Percentiles rank a stretch among this genome's conserved stretches.
These are phyloP conservation scores for Excoecaria cochinchinensis DNA, from an alignment of 345 rosid genomes.

Conservation along the genomic window DNA sequence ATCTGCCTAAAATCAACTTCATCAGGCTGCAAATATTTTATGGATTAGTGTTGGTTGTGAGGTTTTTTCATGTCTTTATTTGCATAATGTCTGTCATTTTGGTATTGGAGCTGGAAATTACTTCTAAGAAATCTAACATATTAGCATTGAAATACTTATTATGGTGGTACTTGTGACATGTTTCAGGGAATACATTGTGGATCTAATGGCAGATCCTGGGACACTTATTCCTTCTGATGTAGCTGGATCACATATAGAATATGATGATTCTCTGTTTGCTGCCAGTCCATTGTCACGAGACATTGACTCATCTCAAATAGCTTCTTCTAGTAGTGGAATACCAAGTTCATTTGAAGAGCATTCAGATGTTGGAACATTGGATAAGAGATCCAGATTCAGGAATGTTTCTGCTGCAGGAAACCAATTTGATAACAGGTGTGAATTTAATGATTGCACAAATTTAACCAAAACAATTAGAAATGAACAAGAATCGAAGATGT, in stretches of 20 bases:
- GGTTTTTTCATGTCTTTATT: background rate
- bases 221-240: constrained; percentile 90
- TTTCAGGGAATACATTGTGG: constrained; percentile 96
- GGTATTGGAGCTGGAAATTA: background rate
- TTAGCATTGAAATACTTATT: constrained; percentile 17
- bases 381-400: constrained; percentile 46
- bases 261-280: constrained; percentile 57
- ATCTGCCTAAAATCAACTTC: background rate
- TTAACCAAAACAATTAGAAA: constrained; percentile 21
- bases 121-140: background rate
- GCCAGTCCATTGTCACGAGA: constrained; percentile 67
- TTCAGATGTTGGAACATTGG: constrained; percentile 52
- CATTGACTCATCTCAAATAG: constrained; percentile 54
- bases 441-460: constrained; percentile 29
- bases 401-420: constrained; percentile 33
- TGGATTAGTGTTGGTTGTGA: background rate
- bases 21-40: background rate
- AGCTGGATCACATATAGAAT: constrained; percentile 63
- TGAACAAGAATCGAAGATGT: constrained; percentile 40
- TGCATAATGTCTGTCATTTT: background rate
- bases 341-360: constrained; percentile 65
- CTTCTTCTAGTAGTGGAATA: constrained; percentile 68
- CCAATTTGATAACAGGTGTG: constrained; percentile 44
- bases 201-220: constrained; percentile 96
- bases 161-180: constrained; percentile 27